These are phyloP conservation scores for Nakaseomyces bracarensis DNA, from an alignment of 1,139 yeast genomes.

Conservation along the genomic window DNA sequence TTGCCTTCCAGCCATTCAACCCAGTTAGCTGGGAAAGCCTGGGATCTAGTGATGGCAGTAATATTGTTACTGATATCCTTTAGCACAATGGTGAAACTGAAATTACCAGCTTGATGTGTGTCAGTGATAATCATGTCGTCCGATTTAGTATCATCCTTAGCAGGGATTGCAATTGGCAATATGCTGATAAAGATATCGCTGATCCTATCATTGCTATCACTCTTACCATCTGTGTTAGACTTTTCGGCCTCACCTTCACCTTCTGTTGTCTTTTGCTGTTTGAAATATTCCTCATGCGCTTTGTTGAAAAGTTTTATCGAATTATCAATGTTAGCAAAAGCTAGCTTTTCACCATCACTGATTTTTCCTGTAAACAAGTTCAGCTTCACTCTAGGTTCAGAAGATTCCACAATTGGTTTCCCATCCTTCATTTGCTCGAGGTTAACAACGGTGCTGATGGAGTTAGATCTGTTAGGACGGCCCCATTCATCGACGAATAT, in stretches of 20 bases:
- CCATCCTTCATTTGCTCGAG: background rate
- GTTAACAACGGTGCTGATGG: slow-evolving; percentile 7
- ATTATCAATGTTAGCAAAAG: slow-evolving; percentile 77
- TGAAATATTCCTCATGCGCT: slow-evolving; percentile 30
- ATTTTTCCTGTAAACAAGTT: slow-evolving; percentile 69
- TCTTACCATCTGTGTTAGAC: slow-evolving; percentile 11
- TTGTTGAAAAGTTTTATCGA: slow-evolving; percentile 45
- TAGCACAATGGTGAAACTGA: slow-evolving; percentile 63
- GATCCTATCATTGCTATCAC: slow-evolving; percentile 32
- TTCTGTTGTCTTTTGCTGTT: slow-evolving; percentile 24
- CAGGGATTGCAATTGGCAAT: slow-evolving; percentile 45
- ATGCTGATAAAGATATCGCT: slow-evolving; percentile 68
- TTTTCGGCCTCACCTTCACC: slow-evolving; percentile 11
- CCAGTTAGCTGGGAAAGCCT: slow-evolving; percentile 87
- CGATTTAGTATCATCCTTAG: slow-evolving; percentile 26
- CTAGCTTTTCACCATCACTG: slow-evolving; percentile 82
- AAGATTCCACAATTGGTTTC: slow-evolving; percentile 19
- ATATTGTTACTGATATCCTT: slow-evolving; percentile 74
- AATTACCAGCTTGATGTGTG: slow-evolving; percentile 38
- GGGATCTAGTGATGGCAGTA: slow-evolving; percentile 68
- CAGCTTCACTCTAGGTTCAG: slow-evolving; percentile 34
- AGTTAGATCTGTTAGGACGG: slow-evolving; percentile 19
- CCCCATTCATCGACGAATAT: slow-evolving; percentile 44
- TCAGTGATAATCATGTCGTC: slow-evolving; percentile 35
- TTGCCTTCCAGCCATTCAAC: slow-evolving; percentile 66